Conservation (phyloP, 1,139 yeast genomes). For the Suzukiozyma palmioleophila region DNA sequence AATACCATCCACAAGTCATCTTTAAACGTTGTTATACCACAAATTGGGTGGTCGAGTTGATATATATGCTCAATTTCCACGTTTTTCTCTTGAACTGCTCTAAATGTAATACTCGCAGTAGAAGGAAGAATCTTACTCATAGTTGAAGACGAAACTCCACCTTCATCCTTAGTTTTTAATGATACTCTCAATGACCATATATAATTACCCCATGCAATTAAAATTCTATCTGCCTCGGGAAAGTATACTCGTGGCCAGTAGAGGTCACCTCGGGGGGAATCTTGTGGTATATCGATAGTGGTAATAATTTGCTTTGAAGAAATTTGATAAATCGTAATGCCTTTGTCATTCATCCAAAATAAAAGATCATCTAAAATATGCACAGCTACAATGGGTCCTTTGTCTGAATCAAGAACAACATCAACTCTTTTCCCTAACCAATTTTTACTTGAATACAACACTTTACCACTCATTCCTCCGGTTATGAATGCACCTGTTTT, state of each 20-base stretch:
- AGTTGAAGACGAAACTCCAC: slow-evolving; percentile 17
- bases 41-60: slow-evolving; percentile 56
- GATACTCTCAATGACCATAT: slow-evolving; percentile 69
- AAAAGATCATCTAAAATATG: slow-evolving; percentile 57
- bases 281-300: slow-evolving; percentile 53
- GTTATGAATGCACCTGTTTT: slow-evolving; percentile 64
- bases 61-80: slow-evolving; percentile 55
- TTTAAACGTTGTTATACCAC: slow-evolving; percentile 74
- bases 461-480: slow-evolving; percentile 90
- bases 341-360: slow-evolving; percentile 83
- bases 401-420: slow-evolving; percentile 51
- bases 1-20: slow-evolving; percentile 62
- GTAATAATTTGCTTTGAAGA: slow-evolving; percentile 41
- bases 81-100: slow-evolving; percentile 51
- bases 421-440: slow-evolving; percentile 88
- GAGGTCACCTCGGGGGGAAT: slow-evolving; percentile 69
- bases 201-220: slow-evolving; percentile 81
- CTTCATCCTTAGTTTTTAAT: slow-evolving; percentile 14
- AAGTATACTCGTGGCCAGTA: slow-evolving; percentile 77
- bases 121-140: slow-evolving; percentile 48
- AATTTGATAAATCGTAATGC: slow-evolving; percentile 59
- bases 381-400: slow-evolving; percentile 72
- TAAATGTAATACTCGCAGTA: slow-evolving; percentile 62
- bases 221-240: slow-evolving; percentile 63
- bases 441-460: slow-evolving; percentile 66